Conservation (phyloP, 2,329 filamentous ascomycete genomes). For the Lasiodiplodia sp. region DNA sequence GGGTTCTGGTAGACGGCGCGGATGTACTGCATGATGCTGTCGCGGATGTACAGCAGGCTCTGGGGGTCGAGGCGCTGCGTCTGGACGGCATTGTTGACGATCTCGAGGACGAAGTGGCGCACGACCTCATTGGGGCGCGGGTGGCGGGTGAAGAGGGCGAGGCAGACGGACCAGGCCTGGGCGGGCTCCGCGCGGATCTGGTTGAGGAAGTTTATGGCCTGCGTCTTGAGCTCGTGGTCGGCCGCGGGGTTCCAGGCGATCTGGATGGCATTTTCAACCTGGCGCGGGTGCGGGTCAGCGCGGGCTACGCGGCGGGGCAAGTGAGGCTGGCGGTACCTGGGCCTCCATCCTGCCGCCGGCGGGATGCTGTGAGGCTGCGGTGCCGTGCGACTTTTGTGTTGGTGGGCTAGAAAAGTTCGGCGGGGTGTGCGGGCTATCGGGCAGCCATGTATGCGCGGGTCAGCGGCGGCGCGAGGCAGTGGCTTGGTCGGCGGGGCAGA, state of each 20-base stretch:
- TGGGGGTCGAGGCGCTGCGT: conserved; percentile 76
- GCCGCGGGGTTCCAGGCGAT: conserved; percentile 87
- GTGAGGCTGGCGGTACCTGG: conserved; percentile 23
- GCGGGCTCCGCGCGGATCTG: conserved; percentile 82
- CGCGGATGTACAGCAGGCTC: conserved; percentile 77
- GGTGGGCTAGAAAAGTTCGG: conserved; percentile 29
- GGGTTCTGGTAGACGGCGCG: conserved; percentile 71
- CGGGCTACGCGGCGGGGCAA: conserved; percentile 6
- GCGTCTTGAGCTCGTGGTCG: conserved; percentile 74
- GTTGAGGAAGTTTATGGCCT: conserved; percentile 81
- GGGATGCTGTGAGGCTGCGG: conserved; percentile 22
- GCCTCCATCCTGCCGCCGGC: conserved; percentile 31
- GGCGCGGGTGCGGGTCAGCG: conserved; percentile 16
- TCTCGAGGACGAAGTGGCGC: conserved; percentile 86
- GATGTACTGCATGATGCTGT: conserved; percentile 82
- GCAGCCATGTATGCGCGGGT: conserved; percentile 26
- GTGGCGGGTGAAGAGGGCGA: conserved; percentile 80
- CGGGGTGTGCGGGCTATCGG: conserved; percentile 26
- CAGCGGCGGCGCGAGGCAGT: not conserved
- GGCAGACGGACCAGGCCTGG: conserved; percentile 89
- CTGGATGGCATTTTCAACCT: conserved; percentile 95
- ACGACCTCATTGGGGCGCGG: conserved; percentile 82
- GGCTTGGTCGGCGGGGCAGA: not conserved
- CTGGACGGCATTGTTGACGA: conserved; percentile 91
- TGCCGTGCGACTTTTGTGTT: conserved; percentile 12